Evolutionary conservation across 805 yeast genomes (phyloP).

Genomic region (Starmerella potacharoeniae): DNA sequence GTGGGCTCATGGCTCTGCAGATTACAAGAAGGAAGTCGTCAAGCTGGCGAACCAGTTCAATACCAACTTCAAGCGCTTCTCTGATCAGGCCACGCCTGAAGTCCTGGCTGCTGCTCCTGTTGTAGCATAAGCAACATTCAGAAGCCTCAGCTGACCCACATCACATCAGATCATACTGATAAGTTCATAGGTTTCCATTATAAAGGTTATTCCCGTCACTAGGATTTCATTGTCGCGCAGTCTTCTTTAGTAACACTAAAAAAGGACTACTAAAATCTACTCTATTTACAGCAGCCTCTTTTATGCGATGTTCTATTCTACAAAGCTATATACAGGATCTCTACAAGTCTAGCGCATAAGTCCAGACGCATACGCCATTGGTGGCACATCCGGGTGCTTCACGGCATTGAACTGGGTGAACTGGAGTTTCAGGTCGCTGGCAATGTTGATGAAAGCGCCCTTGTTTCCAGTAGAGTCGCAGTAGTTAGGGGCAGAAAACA

Average conservation of each 20-base stretch:
- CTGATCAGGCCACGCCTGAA: constrained; percentile 70
- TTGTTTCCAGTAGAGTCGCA: constrained; percentile 85
- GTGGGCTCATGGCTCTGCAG: constrained; percentile 54
- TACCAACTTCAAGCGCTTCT: constrained; percentile 78
- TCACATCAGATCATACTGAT: neutral
- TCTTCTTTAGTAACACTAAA: no score
- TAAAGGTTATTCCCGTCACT: no score
- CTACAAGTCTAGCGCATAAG: constrained; percentile 23
- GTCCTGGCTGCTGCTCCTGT: constrained; percentile 90
- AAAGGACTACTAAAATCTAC: no score
- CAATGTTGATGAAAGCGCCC: constrained; percentile 79
- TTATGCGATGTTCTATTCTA: no score
- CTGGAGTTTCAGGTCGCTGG: constrained; percentile 38
- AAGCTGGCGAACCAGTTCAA: constrained; percentile 66
- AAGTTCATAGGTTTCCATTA: neutral
- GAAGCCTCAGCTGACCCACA: neutral
- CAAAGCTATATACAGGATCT: neutral
- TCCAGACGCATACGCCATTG: constrained; percentile 73
- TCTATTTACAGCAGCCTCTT: no score
- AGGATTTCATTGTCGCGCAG: no score
- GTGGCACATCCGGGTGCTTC: constrained; percentile 80
- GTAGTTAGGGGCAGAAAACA: constrained; percentile 97
- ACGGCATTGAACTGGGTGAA: constrained; percentile 65
- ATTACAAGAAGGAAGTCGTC: constrained; percentile 44
- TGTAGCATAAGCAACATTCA: constrained; percentile 20